Percentiles rank a stretch among this genome's conserved stretches.
Conservation (phyloP, 1,284 basidiomycete genomes). For the Testicularia cyperi region DNA sequence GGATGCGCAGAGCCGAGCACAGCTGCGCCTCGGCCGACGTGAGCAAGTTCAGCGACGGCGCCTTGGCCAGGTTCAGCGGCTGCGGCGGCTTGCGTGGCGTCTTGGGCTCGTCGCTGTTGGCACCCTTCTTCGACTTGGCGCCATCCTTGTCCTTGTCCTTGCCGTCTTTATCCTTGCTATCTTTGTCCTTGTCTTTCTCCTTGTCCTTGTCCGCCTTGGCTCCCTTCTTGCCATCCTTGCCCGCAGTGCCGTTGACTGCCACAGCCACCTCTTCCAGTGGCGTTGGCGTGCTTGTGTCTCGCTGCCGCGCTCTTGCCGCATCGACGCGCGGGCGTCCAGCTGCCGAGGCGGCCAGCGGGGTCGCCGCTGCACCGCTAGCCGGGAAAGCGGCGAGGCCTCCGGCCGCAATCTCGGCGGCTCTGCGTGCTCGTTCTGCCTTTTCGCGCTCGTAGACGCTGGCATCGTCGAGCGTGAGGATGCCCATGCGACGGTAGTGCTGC, state of each 20-base stretch:
- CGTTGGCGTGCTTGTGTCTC: constrained; percentile 39
- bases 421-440: constrained; percentile 50
- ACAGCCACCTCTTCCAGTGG: constrained; percentile 21
- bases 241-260: constrained; percentile 8
- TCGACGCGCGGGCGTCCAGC: constrained; percentile 24
- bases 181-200: constrained; percentile 6
- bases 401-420: constrained; percentile 49
- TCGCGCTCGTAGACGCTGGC: constrained; percentile 53
- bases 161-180: constrained; percentile 3
- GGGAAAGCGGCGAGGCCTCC: constrained; percentile 49
- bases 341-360: constrained; percentile 13
- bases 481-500: constrained; percentile 55
- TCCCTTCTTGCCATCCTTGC: constrained; percentile 24
- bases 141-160: constrained; percentile 18
- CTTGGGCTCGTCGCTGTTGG: constrained; percentile 30
- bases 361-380: constrained; percentile 34
- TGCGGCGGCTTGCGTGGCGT: constrained; percentile 40
- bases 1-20: constrained; percentile 53
- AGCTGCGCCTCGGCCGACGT: constrained; percentile 49
- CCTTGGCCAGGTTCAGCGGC: constrained; percentile 49
- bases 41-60: constrained; percentile 53
- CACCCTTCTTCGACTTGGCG: not conserved
- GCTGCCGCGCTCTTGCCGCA: constrained; percentile 36
- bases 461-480: constrained; percentile 53
- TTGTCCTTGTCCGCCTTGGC: constrained; percentile 1